Conservation (phyloP, 176 grass and related monocot genomes). For the Zoysia japonica region DNA sequence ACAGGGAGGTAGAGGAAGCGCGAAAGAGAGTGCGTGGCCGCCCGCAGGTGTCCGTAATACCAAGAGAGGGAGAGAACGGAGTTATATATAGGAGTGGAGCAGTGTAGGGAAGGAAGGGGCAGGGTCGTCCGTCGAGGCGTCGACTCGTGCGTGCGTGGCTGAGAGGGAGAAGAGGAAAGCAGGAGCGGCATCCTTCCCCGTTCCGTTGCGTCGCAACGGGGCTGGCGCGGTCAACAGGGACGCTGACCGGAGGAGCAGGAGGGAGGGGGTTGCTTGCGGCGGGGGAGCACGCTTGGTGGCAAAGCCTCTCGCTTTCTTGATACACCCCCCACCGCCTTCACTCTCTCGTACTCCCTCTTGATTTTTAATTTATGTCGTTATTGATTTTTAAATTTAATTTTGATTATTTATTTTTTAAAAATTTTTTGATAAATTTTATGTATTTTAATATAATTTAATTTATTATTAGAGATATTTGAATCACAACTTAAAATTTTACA, state of each 20-base stretch:
- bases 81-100: constrained; percentile 45
- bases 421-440: no score
- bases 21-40: background rate
- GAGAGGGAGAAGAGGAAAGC: background rate
- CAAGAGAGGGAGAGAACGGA: constrained; percentile 3
- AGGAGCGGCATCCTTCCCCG: no score
- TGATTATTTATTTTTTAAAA: no score
- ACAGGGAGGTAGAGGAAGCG: no score
- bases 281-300: constrained; percentile 55
- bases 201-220: constrained; percentile 40
- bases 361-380: background rate
- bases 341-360: background rate
- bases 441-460: no score
- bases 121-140: background rate
- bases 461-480: no score
- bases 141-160: background rate
- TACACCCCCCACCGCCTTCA: constrained; percentile 22
- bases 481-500: no score
- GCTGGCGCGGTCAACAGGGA: constrained; percentile 49
- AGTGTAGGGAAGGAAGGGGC: background rate
- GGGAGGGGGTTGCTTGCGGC: constrained; percentile 39
- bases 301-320: constrained; percentile 59
- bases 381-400: background rate
- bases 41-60: constrained; percentile 36
- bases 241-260: constrained; percentile 37